These are phyloP conservation scores for Favolaschia claudopus DNA, from an alignment of 768 basidiomycete species.

Conservation along the genomic window DNA sequence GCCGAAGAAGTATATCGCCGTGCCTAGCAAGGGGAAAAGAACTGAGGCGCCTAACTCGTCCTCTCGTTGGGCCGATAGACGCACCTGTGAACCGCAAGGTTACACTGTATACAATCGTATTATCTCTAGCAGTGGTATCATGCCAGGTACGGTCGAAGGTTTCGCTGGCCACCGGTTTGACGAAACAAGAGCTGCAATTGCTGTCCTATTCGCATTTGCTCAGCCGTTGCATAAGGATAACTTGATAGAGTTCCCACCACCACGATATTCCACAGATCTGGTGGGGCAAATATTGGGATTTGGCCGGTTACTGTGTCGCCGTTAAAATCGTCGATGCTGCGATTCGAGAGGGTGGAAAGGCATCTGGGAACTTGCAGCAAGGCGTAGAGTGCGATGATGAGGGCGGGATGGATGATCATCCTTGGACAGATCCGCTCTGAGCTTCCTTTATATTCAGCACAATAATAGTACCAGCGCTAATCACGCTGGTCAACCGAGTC, in stretches of 20 bases:
- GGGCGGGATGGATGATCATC: too few species aligned
- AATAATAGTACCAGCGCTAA: too few species aligned
- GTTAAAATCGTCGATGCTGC: constrained; percentile 1
- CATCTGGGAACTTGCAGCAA: neutral
- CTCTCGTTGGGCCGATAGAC: too few species aligned
- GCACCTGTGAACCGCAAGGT: constrained; percentile 1
- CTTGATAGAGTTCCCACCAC: neutral
- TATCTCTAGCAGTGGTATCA: neutral
- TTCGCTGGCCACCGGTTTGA: neutral
- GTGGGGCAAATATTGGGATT: neutral
- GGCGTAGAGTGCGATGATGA: neutral
- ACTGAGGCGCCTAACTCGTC: too few species aligned
- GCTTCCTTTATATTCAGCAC: too few species aligned
- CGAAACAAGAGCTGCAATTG: neutral
- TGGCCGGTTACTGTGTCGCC: neutral
- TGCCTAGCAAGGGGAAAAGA: neutral
- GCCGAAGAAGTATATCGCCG: neutral
- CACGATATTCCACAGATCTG: neutral
- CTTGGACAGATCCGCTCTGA: too few species aligned
- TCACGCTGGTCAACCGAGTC: too few species aligned
- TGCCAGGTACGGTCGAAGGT: neutral
- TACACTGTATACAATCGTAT: neutral
- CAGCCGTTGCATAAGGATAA: neutral
- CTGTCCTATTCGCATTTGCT: neutral
- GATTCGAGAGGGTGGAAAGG: neutral